Base-by-base conservation (phyloP, 2,329 filamentous ascomycete species). In the Sphaerulina populicola region DNA sequence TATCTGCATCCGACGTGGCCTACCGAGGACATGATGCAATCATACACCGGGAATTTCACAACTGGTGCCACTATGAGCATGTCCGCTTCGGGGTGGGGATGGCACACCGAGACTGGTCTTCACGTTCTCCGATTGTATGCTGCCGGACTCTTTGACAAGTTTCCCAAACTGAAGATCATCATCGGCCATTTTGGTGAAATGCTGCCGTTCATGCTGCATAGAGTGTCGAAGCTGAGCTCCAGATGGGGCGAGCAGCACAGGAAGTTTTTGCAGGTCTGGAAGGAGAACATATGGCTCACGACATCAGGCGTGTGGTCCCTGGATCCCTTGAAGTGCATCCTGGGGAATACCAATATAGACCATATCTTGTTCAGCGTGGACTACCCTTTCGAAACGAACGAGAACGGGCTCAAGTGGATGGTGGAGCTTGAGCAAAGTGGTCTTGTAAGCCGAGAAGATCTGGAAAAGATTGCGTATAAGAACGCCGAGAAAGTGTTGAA, bases 331-430 rank as follows among this genome's bases (percentile, higher is more conserved):
- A 67, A 69, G 38, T 69, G 66, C 53, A 62, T 72, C 36, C 55
- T 72, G 41, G 59, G 56, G 45, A 66, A 64, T 30, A 66, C 62
- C 15, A 62, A 59, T 42, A 68, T 72, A 15, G 76, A 80, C 15
- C 71, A 70, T 27, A 71, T 82, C 4, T 51, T 82, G 60, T 81
- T 76, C 58, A 79, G 76, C 55, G 74, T 82, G 6, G 79, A 82
- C 58, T 81, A 80, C 59, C 79, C 79, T 0, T 82, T 81, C 49
- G 70, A 69, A 48, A 68, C 62, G 47, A 80, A 74, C 48, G 71
- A 74, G 51, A 71, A 72, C 11, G 79, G 78, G 0, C 60, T 71
- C 48, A 66, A 65, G 29, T 82, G 75, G 62, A 64, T 81, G 14
- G 60, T 72, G 52, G 73, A 77, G 57, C 62, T 82, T 36, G 67